A percentile compares a stretch with the other conserved stretches of the same genome.
Conservation (phyloP, 305 asterid species). For the Solanum hybrid region DNA sequence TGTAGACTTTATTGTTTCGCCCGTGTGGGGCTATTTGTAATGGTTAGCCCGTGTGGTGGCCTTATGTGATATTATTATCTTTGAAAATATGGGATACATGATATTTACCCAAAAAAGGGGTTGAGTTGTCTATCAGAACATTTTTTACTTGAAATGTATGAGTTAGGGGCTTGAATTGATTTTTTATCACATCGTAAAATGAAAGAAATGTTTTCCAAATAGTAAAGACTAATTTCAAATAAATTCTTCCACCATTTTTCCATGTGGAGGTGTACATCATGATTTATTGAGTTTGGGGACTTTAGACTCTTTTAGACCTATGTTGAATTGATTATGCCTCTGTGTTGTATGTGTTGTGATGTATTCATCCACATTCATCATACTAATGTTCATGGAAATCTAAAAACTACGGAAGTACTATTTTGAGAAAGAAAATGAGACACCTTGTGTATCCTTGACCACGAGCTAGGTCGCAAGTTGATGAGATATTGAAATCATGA, state of each 20-base stretch:
- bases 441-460: not conserved
- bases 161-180: not conserved
- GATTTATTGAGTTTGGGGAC: not conserved
- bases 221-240: not conserved
- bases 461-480: not conserved
- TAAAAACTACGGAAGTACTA: not conserved
- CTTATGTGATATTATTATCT: not conserved
- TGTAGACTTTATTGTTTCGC: not conserved
- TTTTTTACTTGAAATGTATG: not conserved
- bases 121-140: not conserved
- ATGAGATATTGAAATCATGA: not conserved
- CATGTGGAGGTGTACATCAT: not conserved
- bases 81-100: not conserved
- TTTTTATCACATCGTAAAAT: not conserved
- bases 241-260: not conserved
- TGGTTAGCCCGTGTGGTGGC: not conserved
- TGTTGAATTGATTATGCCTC: not conserved
- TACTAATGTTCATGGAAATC: not conserved
- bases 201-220: not conserved
- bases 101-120: not conserved
- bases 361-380: not conserved
- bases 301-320: not conserved
- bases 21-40: not conserved
- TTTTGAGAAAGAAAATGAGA: not conserved
- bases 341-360: not conserved